Base-by-base conservation (phyloP, 176 grass and related monocot genomes). In the Cenchrus purpureus region DNA sequence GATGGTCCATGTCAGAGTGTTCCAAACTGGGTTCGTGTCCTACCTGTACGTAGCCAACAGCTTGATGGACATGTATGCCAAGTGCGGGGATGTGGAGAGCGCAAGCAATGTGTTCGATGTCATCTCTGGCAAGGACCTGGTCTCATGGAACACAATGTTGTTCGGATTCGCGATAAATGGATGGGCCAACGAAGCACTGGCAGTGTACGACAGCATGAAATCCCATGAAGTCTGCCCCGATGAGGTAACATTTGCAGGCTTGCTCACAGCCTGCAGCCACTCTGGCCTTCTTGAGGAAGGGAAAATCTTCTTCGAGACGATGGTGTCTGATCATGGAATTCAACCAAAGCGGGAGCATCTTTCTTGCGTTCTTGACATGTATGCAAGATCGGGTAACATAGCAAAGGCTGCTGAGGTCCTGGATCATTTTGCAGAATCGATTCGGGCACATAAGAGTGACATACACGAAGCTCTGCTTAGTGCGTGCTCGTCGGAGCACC, bases 91-190 rank as follows among this genome's bases (percentile, higher is more conserved):
- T 56, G 43, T 92, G 9, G 45, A 86, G 6, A 55, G 82, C 6
- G 57, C 79, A n/a, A 73, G 13, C 43, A 76, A 65, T 81, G 82
- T 88, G 34, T 92, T 92, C 74, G 52, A 64, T 60, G 44, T 11
- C 10, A 64, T 86, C 17, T 10, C 42, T 58, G 17, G 7, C 8
- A 92, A 92, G 63, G 90, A 95, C 43, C 22, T 92, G 61, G 80
- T 95, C 3, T 88, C 93, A 42, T 95, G 93, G 90, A 95, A 95
- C 52, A 82, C 90, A 16, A 92, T 95, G 87, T 8, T 95, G 67
- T 92, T 88, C 0, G 93, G 87, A 16, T 84, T 90, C 2, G 82
- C 93, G 1, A 70, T 90, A 78, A 89, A 92, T 28, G 93, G 90
- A n/a, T 65, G 17, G 74, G 56, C 82, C 44, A 80, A 37, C 2